phyloP scores from a whole-genome alignment of 306 rosid species.

The Oxytropis ochrocephala region DNA sequence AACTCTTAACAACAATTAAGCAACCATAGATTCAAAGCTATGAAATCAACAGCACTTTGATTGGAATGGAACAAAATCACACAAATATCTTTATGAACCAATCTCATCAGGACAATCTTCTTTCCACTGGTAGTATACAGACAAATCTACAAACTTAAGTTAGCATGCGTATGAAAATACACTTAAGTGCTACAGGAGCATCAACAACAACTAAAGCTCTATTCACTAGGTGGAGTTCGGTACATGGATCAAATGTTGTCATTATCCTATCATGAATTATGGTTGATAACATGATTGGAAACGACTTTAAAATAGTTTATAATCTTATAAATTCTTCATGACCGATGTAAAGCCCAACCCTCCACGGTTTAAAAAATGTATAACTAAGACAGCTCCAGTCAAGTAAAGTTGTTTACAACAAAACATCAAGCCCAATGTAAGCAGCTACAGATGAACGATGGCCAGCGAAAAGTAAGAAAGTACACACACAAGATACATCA shows the following conservation, averaged over 20 bases:
- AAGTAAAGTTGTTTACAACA: background rate
- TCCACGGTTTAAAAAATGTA: background rate
- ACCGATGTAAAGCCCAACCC: background rate
- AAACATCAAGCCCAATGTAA: background rate
- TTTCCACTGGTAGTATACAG: background rate
- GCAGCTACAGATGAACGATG: background rate
- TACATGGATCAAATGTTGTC: background rate
- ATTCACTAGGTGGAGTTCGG: background rate
- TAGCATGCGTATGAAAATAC: background rate
- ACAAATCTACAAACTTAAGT: constrained; percentile 2
- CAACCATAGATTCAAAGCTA: background rate
- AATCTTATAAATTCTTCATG: background rate
- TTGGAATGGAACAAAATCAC: background rate
- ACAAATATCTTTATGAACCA: background rate
- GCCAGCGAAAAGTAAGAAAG: background rate
- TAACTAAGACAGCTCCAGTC: background rate
- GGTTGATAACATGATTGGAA: background rate
- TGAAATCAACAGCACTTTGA: background rate
- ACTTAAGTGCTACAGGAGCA: background rate
- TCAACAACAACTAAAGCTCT: background rate
- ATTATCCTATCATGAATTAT: background rate
- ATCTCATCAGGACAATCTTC: background rate
- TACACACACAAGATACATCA: no score
- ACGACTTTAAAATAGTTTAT: background rate
- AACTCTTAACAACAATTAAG: background rate